Evolutionary conservation across 805 yeast genomes (phyloP), one percentile per base, ranked within the genome.

Genomic region (Candida endomychidarum): DNA sequence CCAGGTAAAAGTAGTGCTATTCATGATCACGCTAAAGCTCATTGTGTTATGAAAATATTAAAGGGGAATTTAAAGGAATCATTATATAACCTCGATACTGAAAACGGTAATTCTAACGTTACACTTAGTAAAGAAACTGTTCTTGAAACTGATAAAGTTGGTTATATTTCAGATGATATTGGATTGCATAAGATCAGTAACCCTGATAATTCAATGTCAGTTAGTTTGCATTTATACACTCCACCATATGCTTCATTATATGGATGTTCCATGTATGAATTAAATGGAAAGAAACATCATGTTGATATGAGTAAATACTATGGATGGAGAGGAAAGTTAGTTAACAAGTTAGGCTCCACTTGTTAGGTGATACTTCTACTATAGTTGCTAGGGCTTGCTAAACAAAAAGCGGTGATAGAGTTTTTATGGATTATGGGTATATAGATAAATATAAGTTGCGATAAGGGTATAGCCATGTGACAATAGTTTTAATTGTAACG

Each of bases 1-100:
- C 88, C 89, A 1, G 78, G 79, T 6, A 70, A 72, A 51, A 70
- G 79, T 18, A 77, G 85, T 16, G 72, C 77, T 36, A 78, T 83
- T 45, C 91, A 83, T 56, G 87, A 82, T 58, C 91, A 83, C 51
- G 86, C 88, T 15, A 70, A 75, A 40, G 87, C 89, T 9, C 88
- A 83, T 60, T 83, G 91, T 60, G 72, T 82, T 45, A 82, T 83
- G 80, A 83, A 83, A 58, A 67, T 83, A 32, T 64, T 83, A 45
- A 66, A 74, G 49, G 90, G 90, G 6, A 57, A 61, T 21, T 65
- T 83, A 35, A 61, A 62, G 9, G 91, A 83, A 58, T 70, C 75
- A 7, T 61, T 80, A 15, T 82, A 77, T 50, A 76, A 72, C 24
- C 57, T 68, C 42, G 47, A 46, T 5, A 50, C 52, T 2, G 65